These are phyloP conservation scores for Cutaneotrichosporon curvatum DNA, from an alignment of 1,284 basidiomycete species.

Conservation along the genomic window DNA sequence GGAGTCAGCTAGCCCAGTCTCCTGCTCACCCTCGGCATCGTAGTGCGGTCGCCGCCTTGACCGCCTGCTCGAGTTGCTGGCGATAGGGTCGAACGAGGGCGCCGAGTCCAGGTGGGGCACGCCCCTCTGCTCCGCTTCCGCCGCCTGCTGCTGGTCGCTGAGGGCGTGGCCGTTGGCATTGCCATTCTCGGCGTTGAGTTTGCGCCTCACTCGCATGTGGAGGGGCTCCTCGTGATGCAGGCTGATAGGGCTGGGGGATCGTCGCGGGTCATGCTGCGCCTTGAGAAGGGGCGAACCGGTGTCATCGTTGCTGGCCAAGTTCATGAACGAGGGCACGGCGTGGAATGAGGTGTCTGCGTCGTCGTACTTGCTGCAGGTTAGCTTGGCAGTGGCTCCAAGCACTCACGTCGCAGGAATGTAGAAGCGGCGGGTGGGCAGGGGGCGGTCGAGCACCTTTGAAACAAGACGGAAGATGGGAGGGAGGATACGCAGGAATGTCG, in stretches of 20 bases:
- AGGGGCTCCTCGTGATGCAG: slow-evolving; percentile 2
- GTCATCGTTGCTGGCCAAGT: slow-evolving; percentile 50
- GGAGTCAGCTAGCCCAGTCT: background rate
- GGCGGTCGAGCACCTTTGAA: slow-evolving; percentile 50
- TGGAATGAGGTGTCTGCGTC: slow-evolving; percentile 57
- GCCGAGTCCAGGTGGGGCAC: background rate
- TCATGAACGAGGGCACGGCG: slow-evolving; percentile 76
- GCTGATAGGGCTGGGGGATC: slow-evolving; percentile 2
- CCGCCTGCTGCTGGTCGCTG: background rate
- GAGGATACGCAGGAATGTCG: slow-evolving; percentile 61
- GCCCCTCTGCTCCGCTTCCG: background rate
- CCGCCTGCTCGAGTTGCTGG: slow-evolving; percentile 5
- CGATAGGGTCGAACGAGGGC: slow-evolving; percentile 7
- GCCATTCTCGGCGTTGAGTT: background rate
- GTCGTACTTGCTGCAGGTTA: slow-evolving; percentile 54
- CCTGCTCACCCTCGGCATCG: slow-evolving; percentile 68
- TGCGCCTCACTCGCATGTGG: slow-evolving; percentile 2
- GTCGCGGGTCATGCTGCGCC: background rate
- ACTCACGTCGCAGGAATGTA: slow-evolving; percentile 74
- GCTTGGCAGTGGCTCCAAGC: background rate
- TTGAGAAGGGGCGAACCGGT: slow-evolving; percentile 2
- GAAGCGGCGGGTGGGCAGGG: slow-evolving; percentile 70
- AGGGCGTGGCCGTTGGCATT: too few species aligned
- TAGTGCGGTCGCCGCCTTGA: slow-evolving; percentile 6
- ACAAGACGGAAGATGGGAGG: slow-evolving; percentile 71